Evolutionary conservation across 2,329 filamentous ascomycete species (phyloP).

Genomic region (Aspergillus latus): DNA sequence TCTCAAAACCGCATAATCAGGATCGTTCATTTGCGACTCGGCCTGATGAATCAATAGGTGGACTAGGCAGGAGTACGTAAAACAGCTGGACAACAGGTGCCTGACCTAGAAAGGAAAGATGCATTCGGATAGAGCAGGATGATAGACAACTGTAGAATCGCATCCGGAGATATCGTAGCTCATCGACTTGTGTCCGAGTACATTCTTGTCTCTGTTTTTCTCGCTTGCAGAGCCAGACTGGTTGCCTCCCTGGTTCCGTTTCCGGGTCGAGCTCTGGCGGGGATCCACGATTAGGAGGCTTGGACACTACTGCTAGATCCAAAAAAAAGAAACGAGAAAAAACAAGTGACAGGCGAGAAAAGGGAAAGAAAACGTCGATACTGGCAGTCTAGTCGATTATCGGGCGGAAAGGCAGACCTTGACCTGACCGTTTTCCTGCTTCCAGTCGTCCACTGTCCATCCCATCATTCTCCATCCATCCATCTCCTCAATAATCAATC

Average conservation of each 20-base stretch:
- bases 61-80: slow-evolving; percentile 1
- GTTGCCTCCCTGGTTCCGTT: slow-evolving; percentile 32
- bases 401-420: slow-evolving; percentile 22
- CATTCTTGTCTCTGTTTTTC: slow-evolving; percentile 18
- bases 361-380: slow-evolving; percentile 13
- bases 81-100: not conserved
- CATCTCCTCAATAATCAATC: slow-evolving; percentile 6
- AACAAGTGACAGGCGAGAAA: slow-evolving; percentile 11
- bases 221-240: slow-evolving; percentile 20
- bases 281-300: slow-evolving; percentile 32
- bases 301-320: slow-evolving; percentile 15
- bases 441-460: slow-evolving; percentile 11
- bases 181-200: not conserved
- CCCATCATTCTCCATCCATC: slow-evolving; percentile 13
- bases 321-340: slow-evolving; percentile 15
- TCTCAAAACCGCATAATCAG: slow-evolving; percentile 21
- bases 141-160: not conserved
- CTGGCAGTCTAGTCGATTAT: slow-evolving; percentile 9
- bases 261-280: slow-evolving; percentile 37
- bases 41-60: not conserved
- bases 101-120: not conserved
- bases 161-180: not conserved
- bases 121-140: not conserved
- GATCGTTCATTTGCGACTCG: slow-evolving; percentile 14
- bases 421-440: slow-evolving; percentile 21